A percentile compares a stretch with the other conserved stretches of the same genome.
Conservation (phyloP, 768 basidiomycete genomes). For the Trametes meyenii region DNA sequence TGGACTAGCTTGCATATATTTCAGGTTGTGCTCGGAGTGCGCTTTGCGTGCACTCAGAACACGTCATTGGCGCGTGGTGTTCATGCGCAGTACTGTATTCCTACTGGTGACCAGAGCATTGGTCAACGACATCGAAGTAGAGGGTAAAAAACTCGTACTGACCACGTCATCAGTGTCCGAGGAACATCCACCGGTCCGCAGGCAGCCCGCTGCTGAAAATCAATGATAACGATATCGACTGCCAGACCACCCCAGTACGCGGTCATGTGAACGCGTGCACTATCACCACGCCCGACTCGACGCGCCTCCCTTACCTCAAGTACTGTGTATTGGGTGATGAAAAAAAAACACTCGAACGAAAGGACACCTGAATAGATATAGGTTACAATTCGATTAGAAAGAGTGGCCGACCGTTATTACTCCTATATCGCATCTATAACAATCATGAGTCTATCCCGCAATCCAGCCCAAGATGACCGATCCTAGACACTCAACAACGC, state of each 20-base stretch:
- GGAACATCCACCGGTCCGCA: slow-evolving; percentile 1
- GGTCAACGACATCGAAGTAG: not conserved
- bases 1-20: not conserved
- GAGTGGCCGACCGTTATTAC: no score
- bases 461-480: not conserved
- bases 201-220: not conserved
- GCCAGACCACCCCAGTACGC: not conserved
- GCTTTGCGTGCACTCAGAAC: no score
- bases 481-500: not conserved
- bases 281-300: not conserved
- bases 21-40: no score
- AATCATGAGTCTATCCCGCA: not conserved
- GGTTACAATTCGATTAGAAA: no score
- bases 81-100: no score
- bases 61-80: no score
- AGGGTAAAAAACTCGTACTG: not conserved
- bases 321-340: no score
- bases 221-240: not conserved
- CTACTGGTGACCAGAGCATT: not conserved
- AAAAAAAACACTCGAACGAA: no score
- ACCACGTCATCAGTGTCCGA: not conserved
- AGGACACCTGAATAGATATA: no score
- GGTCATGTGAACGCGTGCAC: slow-evolving; percentile 10
- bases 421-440: not conserved
- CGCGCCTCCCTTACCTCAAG: not conserved